Conservation (phyloP, 2,329 filamentous ascomycete species). For the Cadophora sp. region DNA sequence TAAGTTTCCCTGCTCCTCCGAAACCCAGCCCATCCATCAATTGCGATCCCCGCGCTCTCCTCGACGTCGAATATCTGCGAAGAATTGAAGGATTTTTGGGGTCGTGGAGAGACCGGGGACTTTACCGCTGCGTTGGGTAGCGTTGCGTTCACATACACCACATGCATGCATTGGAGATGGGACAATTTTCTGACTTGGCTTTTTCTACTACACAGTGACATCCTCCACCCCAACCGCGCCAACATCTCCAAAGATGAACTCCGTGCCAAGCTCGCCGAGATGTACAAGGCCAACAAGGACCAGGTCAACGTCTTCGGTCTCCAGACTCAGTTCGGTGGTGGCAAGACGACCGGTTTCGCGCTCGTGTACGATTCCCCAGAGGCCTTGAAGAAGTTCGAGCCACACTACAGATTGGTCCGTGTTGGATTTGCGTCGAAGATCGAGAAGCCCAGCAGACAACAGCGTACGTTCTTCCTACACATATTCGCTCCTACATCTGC, state of each 20-base stretch:
- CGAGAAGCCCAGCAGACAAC: constrained; percentile 97
- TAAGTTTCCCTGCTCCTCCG: constrained; percentile 65
- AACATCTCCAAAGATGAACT: constrained; percentile 99
- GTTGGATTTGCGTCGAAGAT: constrained; percentile 92
- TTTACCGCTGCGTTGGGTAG: background rate
- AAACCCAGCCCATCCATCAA: constrained; percentile 7
- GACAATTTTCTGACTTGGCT: constrained; percentile 34
- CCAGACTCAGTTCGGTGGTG: constrained; percentile 98
- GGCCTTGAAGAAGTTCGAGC: constrained; percentile 99
- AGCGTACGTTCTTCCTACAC: constrained; percentile 75
- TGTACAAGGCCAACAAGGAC: constrained; percentile 99
- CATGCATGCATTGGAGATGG: constrained; percentile 26
- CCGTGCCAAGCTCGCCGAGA: constrained; percentile 88
- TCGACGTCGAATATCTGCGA: constrained; percentile 24
- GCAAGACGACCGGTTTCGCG: constrained; percentile 99
- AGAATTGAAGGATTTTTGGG: constrained; percentile 17
- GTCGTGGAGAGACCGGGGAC: constrained; percentile 25
- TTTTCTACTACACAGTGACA: constrained; percentile 71
- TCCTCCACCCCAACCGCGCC: constrained; percentile 97
- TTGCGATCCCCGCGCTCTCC: constrained; percentile 22
- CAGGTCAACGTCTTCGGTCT: constrained; percentile 98
- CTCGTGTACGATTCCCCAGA: constrained; percentile 98
- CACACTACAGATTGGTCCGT: constrained; percentile 94
- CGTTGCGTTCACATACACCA: background rate
- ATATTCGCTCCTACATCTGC: background rate